Evolutionary conservation across 108 stramenopile genomes (phyloP).

Genomic region (Skeletonema grethae): DNA sequence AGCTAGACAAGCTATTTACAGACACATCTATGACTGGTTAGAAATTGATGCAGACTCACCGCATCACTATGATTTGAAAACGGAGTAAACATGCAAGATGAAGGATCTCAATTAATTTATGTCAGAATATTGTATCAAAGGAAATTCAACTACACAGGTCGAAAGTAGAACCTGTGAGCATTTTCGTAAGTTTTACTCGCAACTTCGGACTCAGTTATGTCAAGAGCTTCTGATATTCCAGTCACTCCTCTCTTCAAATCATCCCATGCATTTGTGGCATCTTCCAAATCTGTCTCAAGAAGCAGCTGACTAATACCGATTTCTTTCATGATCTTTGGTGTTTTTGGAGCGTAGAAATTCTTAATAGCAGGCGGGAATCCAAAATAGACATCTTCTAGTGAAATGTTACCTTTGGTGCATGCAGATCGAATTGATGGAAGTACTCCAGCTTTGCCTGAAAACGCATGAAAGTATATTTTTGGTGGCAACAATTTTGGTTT

Average conservation of each 20-base stretch:
- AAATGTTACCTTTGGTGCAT: conserved; percentile 48
- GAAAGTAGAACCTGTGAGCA: conserved; percentile 61
- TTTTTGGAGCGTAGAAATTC: conserved; percentile 77
- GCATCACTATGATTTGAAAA: neutral
- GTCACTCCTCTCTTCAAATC: conserved; percentile 51
- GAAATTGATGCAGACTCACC: conserved; percentile 2
- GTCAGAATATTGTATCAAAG: neutral
- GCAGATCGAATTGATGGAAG: conserved; percentile 66
- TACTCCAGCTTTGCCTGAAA: conserved; percentile 76
- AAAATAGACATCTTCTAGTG: conserved; percentile 59
- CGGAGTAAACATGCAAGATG: neutral
- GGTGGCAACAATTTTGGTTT: conserved; percentile 57
- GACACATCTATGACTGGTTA: conserved; percentile 61
- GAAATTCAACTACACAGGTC: conserved; percentile 4
- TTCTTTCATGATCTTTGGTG: conserved; percentile 58
- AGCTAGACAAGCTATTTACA: conserved; percentile 63
- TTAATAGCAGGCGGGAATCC: conserved; percentile 79
- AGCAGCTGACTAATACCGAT: conserved; percentile 79
- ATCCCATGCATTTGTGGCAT: conserved; percentile 53
- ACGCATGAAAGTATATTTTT: conserved; percentile 87
- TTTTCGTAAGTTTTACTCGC: conserved; percentile 59
- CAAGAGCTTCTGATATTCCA: conserved; percentile 55
- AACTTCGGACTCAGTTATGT: conserved; percentile 51
- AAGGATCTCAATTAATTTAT: neutral
- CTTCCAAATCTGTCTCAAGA: conserved; percentile 86